phyloP scores from a whole-genome alignment of 345 rosid species.

The Ceriops zippeliana region DNA sequence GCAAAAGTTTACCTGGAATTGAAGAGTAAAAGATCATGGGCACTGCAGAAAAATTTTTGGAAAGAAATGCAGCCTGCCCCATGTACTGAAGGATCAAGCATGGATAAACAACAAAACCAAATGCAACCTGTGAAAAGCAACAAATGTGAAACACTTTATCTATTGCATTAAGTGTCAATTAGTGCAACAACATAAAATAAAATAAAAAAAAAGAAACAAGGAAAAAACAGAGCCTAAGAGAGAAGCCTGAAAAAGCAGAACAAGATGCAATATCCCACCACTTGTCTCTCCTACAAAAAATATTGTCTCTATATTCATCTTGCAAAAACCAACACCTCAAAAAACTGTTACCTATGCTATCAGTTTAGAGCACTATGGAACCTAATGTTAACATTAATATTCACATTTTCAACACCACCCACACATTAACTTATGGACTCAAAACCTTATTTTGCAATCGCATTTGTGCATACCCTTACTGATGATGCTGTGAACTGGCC shows the following conservation, averaged over 20 bases:
- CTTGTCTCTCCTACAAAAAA: background rate
- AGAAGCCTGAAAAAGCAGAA: background rate
- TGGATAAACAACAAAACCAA: slow-evolving; percentile 70
- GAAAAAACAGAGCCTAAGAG: no score
- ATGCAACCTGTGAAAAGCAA: slow-evolving; percentile 65
- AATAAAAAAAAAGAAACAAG: background rate
- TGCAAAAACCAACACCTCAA: background rate
- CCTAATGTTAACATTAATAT: background rate
- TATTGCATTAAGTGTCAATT: background rate
- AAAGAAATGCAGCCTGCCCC: slow-evolving; percentile 97
- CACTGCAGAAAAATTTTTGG: slow-evolving; percentile 60
- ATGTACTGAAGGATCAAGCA: slow-evolving; percentile 96
- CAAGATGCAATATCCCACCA: background rate
- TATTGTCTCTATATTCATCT: background rate
- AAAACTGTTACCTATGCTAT: background rate
- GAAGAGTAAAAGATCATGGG: slow-evolving; percentile 74
- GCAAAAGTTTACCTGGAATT: slow-evolving; percentile 63
- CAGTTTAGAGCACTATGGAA: slow-evolving; percentile 4
- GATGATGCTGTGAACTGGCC: slow-evolving; percentile 79
- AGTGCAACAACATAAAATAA: background rate
- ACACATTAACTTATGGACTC: background rate
- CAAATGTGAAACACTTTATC: background rate
- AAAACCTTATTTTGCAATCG: background rate
- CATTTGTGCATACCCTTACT: slow-evolving; percentile 52
- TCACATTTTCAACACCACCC: background rate